Base-by-base conservation (phyloP, 305 asterid species). In the Fraxinus sp. region DNA sequence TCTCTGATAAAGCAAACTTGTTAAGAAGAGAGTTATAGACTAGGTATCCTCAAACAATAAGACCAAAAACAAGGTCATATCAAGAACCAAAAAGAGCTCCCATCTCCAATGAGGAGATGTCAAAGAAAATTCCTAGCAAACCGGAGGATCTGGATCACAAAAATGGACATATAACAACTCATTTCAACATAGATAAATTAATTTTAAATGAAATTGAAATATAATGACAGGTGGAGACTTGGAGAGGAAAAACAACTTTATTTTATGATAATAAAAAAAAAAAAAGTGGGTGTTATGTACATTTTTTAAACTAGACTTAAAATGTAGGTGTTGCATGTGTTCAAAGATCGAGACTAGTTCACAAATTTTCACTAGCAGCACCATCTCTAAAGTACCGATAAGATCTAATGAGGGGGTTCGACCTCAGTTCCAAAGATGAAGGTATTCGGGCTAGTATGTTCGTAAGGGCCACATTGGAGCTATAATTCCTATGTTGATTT, bases 251-350 rank as follows among this genome's bases (percentile, higher is more conserved):
- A 28, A 11, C 9, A 4, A 76, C 18, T 10, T 18, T 20, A 41
- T 24, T 35, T 35, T 46, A 46, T 46, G 9, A 57, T 10, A 30
- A 30, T 30, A 30, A 30, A 1, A 30, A 30, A 0, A 43, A 43
- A 43, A 55, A 5, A 20, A 59, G 13, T 59, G 14, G 20, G 13
- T 8, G 4, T 22, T 62, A 62, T 22, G 32, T 22, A 62, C 37
- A 10, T 26, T 66, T 8, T 62, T 28, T 4, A 26, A 24, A 26
- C 36, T 26, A 28, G 32, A 66, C 36, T 66, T 66, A 11, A 3
- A 66, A 36, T 20, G 79, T 41, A 81, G 64, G 84, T 62, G n/a
- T 18, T 28, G 66, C 79, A 46, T 9, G 59, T 14, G 66, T 43
- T 11, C 16, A 43, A 5, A 43, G 52, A 11, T 43, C 52, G 52